Evolutionary conservation across 352 stramenopile species (phyloP), one percentile per base, ranked within the genome.

Genomic region (Globisporangium radiosum): DNA sequence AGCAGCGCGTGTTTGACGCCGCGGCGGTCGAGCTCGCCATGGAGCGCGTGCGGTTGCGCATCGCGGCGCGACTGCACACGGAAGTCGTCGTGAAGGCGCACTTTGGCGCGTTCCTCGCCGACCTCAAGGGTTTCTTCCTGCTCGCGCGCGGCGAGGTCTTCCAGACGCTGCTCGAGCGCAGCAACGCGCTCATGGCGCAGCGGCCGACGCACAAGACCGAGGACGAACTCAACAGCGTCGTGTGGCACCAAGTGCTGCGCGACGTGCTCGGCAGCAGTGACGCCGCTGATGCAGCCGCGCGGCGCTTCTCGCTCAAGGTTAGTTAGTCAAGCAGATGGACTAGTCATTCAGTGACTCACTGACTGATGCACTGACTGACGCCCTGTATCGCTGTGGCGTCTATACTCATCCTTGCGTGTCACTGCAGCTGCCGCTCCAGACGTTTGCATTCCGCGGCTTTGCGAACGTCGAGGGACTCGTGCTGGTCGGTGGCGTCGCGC

Each of bases 121-220:
- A 71, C 7, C 60, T 93, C 14, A 90, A 90, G 56, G 66, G 72
- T 0, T 88, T 87, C 58, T 93, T 88, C 54, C 51, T 93, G 33
- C 47, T 90, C 4, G 69, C 76, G 2, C 74, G 79, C 15, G 84
- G 84, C 6, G 84, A 90, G 57, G 52, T 93, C 11, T 90, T 90
- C 50, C 79, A 91, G 59, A 72, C 79, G 40, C 75, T 93, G 11
- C 72, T 93, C 44, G 81, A 93, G 45, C 69, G 76, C 3, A 88
- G 68, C 59, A 76, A 72, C 45, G 59, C 70, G 4, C 62, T 85
- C 51, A 90, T 93, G 79, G 59, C 69, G 0, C 8, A 60, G 11
- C 79, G 73, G 13, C 81, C 81, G 5, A 81, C 66, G 3, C 54
- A 57, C 8, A 81, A 85, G 52, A 80, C 78, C 0, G 69, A 89